Conservation (phyloP, 768 basidiomycete species). For the Termitomyces heimii region DNA sequence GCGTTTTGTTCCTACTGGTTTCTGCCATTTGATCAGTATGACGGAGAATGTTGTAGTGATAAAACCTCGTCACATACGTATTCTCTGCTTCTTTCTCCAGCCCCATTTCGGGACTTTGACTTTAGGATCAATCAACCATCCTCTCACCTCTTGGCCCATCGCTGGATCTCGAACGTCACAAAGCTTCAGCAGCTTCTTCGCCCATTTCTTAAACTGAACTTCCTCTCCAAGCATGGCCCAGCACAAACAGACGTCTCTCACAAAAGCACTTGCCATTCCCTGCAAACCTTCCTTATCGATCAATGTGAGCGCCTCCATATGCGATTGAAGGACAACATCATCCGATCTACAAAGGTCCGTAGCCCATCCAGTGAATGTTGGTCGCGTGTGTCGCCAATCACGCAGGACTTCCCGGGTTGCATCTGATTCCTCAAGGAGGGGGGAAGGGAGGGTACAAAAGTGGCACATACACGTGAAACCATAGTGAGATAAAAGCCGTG, state of each 20-base stretch:
- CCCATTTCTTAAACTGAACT: constrained; percentile 29
- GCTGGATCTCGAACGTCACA: constrained; percentile 20
- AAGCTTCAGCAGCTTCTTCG: constrained; percentile 21
- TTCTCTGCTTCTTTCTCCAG: constrained; percentile 33
- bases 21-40: background rate
- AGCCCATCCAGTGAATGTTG: constrained; percentile 33
- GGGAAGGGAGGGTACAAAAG: constrained; percentile 24
- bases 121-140: constrained; percentile 25
- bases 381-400: constrained; percentile 12
- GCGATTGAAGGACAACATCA: constrained; percentile 31
- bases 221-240: constrained; percentile 36
- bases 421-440: constrained; percentile 6
- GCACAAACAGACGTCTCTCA: constrained; percentile 37
- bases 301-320: constrained; percentile 30
- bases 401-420: constrained; percentile 7
- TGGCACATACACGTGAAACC: constrained; percentile 35
- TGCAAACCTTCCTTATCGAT: constrained; percentile 37
- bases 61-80: constrained; percentile 20
- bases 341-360: constrained; percentile 34
- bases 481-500: constrained; percentile 30
- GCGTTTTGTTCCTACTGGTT: constrained; percentile 2
- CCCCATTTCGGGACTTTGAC: constrained; percentile 30
- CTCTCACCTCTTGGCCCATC: constrained; percentile 21
- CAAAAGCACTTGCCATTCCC: constrained; percentile 31
- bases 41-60: background rate